Percentiles rank a stretch among this genome's conserved stretches.
Evolutionary conservation across 805 yeast species (phyloP).

Genomic region (Metschnikowia lachancei): DNA sequence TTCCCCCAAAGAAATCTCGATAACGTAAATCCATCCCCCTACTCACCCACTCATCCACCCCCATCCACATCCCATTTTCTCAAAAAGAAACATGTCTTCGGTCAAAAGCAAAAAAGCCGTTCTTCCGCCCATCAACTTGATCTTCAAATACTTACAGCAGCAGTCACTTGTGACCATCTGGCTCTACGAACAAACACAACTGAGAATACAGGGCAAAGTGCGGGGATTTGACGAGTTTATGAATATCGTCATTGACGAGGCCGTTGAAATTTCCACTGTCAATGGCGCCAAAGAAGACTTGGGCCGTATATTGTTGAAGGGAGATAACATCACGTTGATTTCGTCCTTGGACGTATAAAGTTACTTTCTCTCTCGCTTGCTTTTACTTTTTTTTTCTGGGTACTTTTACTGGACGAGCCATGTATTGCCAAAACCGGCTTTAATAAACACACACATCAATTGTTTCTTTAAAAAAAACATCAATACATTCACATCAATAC

Average conservation of each 20-base stretch:
- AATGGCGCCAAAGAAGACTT: slow-evolving; percentile 51
- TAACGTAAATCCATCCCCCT: too few species aligned
- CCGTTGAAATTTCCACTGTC: slow-evolving; percentile 57
- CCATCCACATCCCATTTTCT: too few species aligned
- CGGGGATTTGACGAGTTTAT: slow-evolving; percentile 97
- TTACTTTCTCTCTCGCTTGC: too few species aligned
- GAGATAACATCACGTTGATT: slow-evolving; percentile 88
- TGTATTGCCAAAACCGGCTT: too few species aligned
- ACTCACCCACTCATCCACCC: too few species aligned
- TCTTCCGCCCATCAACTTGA: slow-evolving; percentile 89
- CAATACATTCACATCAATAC: too few species aligned
- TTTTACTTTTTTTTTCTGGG: too few species aligned
- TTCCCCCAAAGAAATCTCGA: too few species aligned
- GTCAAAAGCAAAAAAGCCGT: slow-evolving; percentile 35
- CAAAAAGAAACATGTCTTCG: slow-evolving; percentile 16
- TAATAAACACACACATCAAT: too few species aligned
- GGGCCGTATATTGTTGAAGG: slow-evolving; percentile 81
- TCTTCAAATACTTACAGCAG: slow-evolving; percentile 82
- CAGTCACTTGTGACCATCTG: slow-evolving; percentile 79
- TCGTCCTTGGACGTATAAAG: slow-evolving; percentile 31
- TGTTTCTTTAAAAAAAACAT: too few species aligned
- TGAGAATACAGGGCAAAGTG: slow-evolving; percentile 76
- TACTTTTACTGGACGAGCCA: too few species aligned
- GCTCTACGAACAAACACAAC: slow-evolving; percentile 81
- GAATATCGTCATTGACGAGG: slow-evolving; percentile 69